phyloP scores from a whole-genome alignment of 352 stramenopile genomes.

The Phytopythium aichiense region DNA sequence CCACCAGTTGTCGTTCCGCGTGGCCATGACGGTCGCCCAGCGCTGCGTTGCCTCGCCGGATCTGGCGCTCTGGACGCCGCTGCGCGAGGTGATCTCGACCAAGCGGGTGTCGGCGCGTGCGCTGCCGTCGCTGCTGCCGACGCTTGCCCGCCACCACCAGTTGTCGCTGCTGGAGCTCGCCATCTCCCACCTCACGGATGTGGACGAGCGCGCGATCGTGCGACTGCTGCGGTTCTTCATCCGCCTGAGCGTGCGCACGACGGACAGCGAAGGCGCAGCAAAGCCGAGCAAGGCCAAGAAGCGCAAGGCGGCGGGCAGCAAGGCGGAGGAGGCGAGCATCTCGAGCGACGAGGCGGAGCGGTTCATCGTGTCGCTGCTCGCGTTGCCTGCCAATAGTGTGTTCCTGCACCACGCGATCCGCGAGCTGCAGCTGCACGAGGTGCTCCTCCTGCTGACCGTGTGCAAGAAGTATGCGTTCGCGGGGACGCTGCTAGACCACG shows the following conservation, averaged over 20 bases:
- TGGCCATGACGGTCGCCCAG: slow-evolving; percentile 51
- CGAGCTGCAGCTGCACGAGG: slow-evolving; percentile 61
- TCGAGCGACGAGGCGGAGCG: slow-evolving; percentile 31
- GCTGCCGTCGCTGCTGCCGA: slow-evolving; percentile 56
- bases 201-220: slow-evolving; percentile 74
- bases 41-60: slow-evolving; percentile 56
- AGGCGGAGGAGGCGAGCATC: background rate
- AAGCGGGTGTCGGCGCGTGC: slow-evolving; percentile 59
- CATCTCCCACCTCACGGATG: slow-evolving; percentile 62
- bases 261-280: background rate
- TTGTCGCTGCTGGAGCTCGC: slow-evolving; percentile 59
- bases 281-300: slow-evolving; percentile 20
- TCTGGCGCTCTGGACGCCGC: slow-evolving; percentile 46
- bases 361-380: slow-evolving; percentile 51
- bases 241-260: slow-evolving; percentile 37
- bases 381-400: slow-evolving; percentile 59
- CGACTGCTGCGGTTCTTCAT: slow-evolving; percentile 76
- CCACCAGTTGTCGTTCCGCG: slow-evolving; percentile 45
- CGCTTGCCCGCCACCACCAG: slow-evolving; percentile 64
- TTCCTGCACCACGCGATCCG: slow-evolving; percentile 79
- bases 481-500: slow-evolving; percentile 23
- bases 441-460: slow-evolving; percentile 58
- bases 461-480: slow-evolving; percentile 69
- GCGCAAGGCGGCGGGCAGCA: slow-evolving; percentile 15
- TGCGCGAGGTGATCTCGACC: slow-evolving; percentile 47